These are phyloP conservation scores for Alnus rubra DNA, from an alignment of 306 rosid genomes.

Conservation along the genomic window DNA sequence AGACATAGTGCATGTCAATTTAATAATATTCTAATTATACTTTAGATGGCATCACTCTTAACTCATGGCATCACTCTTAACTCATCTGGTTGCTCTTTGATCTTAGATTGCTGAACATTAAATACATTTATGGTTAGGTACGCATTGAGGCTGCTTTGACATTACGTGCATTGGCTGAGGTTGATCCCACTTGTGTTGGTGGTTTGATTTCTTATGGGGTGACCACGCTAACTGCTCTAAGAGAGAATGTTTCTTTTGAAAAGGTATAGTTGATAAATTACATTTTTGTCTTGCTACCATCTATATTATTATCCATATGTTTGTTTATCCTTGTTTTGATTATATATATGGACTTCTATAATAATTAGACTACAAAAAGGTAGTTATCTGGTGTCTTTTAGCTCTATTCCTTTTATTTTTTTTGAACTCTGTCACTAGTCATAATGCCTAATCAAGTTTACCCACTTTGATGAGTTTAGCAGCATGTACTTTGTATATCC, in stretches of 20 bases:
- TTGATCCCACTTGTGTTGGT: constrained; percentile 97
- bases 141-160: constrained; percentile 94
- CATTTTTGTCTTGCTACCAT: constrained; percentile 5
- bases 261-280: constrained; percentile 56
- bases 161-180: constrained; percentile 85
- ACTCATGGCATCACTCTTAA: too few relatives aligned
- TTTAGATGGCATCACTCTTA: background rate
- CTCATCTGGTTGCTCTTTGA: constrained; percentile 7
- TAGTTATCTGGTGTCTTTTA: background rate
- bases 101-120: constrained; percentile 8
- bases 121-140: constrained; percentile 57
- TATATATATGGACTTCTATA: too few relatives aligned
- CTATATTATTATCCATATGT: background rate
- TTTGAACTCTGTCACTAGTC: background rate
- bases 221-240: constrained; percentile 80
- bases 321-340: constrained; percentile 4
- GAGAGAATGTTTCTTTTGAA: constrained; percentile 88
- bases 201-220: constrained; percentile 92
- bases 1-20: background rate
- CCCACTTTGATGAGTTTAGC: background rate
- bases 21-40: background rate
- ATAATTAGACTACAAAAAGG: background rate
- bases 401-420: background rate
- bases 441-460: background rate
- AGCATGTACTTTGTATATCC: background rate